These are phyloP conservation scores for Tetracentron sinense DNA, from an alignment of 164 flowering plant species.

Conservation along the genomic window DNA sequence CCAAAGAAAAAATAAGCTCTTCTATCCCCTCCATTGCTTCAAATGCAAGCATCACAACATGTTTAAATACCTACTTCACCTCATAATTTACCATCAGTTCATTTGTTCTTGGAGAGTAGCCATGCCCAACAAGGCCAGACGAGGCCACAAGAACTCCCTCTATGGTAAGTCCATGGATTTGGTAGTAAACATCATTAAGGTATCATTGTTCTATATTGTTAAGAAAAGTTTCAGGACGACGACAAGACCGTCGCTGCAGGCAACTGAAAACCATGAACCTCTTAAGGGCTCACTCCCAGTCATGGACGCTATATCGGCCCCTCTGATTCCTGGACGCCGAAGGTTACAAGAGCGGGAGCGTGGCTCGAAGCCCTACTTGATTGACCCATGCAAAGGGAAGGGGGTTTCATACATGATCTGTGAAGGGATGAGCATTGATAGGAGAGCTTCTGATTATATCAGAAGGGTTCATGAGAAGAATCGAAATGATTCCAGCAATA, in stretches of 20 bases:
- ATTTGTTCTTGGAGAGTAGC: not conserved
- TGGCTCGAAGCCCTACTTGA: slow-evolving; percentile 15
- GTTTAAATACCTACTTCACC: too few species aligned
- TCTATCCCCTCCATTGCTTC: too few species aligned
- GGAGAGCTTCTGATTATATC: slow-evolving; percentile 27
- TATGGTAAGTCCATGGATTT: slow-evolving; percentile 12
- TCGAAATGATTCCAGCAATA: slow-evolving; percentile 1
- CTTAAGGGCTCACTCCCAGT: slow-evolving; percentile 5
- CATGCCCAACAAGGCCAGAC: not conserved
- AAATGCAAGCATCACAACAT: too few species aligned
- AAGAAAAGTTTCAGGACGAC: slow-evolving; percentile 3
- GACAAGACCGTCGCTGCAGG: not conserved
- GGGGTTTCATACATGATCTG: slow-evolving; percentile 7
- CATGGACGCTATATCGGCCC: not conserved
- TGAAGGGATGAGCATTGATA: slow-evolving; percentile 24
- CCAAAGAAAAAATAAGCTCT: too few species aligned
- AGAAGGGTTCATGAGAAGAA: slow-evolving; percentile 27
- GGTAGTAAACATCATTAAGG: slow-evolving; percentile 6
- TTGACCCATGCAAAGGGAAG: slow-evolving; percentile 14
- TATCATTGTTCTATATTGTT: slow-evolving; percentile 4
- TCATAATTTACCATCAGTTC: too few species aligned
- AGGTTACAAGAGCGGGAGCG: slow-evolving; percentile 19
- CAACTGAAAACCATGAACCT: slow-evolving; percentile 2
- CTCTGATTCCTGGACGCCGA: slow-evolving; percentile 13
- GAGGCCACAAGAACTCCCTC: slow-evolving; percentile 1